Conservation (phyloP, 441 rosid genomes). For the Flueggea neowawraea region DNA sequence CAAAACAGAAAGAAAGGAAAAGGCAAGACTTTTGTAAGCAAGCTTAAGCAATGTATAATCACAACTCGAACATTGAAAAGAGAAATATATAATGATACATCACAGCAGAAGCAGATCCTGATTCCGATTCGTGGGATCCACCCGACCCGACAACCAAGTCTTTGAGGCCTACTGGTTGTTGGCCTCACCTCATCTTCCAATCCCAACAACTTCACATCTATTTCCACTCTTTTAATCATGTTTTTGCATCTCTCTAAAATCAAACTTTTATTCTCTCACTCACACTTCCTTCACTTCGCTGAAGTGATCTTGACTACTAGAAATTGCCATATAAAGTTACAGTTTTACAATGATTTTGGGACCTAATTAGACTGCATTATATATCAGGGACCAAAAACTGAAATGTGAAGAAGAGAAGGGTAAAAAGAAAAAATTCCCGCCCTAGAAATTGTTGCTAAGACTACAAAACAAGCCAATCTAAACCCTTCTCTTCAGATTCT, state of each 20-base stretch:
- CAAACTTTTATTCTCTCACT: background rate
- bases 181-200: conserved; percentile 31
- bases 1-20: background rate
- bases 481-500: background rate
- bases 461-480: background rate
- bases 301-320: background rate
- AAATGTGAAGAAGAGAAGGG: no score
- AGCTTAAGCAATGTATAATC: conserved; percentile 9
- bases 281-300: background rate
- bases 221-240: background rate
- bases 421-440: no score
- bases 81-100: conserved; percentile 26
- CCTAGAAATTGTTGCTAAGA: background rate
- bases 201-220: conserved; percentile 25
- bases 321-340: no score
- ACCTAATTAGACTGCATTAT: no score
- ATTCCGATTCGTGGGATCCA: conserved; percentile 65
- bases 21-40: background rate
- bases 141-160: conserved; percentile 37
- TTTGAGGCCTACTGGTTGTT: conserved; percentile 31
- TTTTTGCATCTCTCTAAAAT: background rate
- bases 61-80: conserved; percentile 8
- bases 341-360: no score
- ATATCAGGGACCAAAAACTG: no score
- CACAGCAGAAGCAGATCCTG: conserved; percentile 45